These are phyloP conservation scores for Coemansia sp. DNA, from an alignment of 192 early-diverging fungal genomes.

Conservation along the genomic window DNA sequence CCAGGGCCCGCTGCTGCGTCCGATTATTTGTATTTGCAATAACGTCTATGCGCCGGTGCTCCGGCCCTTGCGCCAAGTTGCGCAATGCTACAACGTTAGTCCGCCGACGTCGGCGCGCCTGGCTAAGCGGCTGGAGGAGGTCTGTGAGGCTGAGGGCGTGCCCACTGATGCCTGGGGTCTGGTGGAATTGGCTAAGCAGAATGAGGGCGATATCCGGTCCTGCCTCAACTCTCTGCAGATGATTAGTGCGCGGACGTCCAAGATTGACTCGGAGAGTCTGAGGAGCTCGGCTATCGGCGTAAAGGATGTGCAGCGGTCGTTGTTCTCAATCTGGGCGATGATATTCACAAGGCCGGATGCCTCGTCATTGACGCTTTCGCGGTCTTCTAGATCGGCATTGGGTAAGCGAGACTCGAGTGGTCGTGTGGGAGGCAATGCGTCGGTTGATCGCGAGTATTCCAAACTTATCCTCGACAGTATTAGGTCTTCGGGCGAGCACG, in stretches of 20 bases:
- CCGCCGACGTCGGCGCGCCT: conserved; percentile 66
- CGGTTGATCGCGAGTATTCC: conserved; percentile 19
- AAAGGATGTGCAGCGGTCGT: conserved; percentile 80
- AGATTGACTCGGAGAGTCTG: conserved; percentile 57
- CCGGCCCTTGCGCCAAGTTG: conserved; percentile 79
- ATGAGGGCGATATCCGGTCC: conserved; percentile 85
- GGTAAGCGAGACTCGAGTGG: conserved; percentile 18
- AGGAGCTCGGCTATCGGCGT: conserved; percentile 60
- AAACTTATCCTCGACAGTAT: conserved; percentile 57
- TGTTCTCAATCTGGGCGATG: conserved; percentile 83
- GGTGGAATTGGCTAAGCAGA: conserved; percentile 72
- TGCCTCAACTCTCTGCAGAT: conserved; percentile 88
- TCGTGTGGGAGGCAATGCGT: background rate
- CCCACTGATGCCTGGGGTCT: conserved; percentile 74
- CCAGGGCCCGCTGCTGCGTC: conserved; percentile 67
- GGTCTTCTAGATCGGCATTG: conserved; percentile 12
- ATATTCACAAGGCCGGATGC: conserved; percentile 65
- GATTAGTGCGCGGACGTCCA: conserved; percentile 12
- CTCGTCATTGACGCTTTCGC: conserved; percentile 13
- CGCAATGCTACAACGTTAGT: conserved; percentile 73
- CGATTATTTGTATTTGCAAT: conserved; percentile 99
- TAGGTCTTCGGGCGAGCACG: conserved; percentile 72
- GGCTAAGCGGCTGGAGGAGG: conserved; percentile 74
- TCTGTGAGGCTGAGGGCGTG: conserved; percentile 79
- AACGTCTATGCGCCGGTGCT: conserved; percentile 89